Conservation (phyloP, 2,329 filamentous ascomycete genomes). For the Phialophora verrucosa region DNA sequence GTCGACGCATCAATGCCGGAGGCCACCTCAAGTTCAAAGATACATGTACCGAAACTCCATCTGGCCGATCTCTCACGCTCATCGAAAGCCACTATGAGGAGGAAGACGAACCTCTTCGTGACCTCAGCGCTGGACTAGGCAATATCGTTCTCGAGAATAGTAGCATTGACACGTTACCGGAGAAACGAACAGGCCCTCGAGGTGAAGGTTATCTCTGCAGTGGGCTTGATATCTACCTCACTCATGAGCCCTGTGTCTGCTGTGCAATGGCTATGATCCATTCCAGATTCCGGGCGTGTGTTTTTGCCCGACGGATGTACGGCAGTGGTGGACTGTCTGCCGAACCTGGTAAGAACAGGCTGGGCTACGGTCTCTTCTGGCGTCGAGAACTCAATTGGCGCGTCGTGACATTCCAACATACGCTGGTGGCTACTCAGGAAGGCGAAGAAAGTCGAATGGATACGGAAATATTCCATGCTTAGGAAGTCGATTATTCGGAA, state of each 20-base stretch:
- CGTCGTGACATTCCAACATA: conserved; percentile 55
- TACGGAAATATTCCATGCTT: conserved; percentile 39
- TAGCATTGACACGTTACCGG: conserved; percentile 15
- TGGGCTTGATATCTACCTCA: conserved; percentile 89
- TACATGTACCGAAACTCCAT: conserved; percentile 38
- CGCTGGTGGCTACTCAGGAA: conserved; percentile 38
- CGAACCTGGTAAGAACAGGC: conserved; percentile 38
- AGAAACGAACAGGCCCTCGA: conserved; percentile 56
- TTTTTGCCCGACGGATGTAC: conserved; percentile 80
- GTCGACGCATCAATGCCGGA: conserved; percentile 39
- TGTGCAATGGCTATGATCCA: conserved; percentile 97
- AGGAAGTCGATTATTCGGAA: conserved; percentile 39
- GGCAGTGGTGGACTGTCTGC: conserved; percentile 82
- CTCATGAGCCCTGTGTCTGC: conserved; percentile 94
- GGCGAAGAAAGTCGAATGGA: conserved; percentile 30
- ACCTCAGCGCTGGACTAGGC: conserved; percentile 28
- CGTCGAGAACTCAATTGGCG: conserved; percentile 62
- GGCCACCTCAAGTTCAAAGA: conserved; percentile 37
- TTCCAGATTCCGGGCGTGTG: conserved; percentile 84
- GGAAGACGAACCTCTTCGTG: conserved; percentile 28
- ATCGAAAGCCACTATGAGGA: conserved; percentile 37
- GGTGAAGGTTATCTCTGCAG: conserved; percentile 90
- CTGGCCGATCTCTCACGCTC: conserved; percentile 37
- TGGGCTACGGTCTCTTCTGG: conserved; percentile 69
- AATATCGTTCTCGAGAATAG: conserved; percentile 25